Conservation (phyloP, 371 early-diverging fungal species). For the Mucor irregularis region DNA sequence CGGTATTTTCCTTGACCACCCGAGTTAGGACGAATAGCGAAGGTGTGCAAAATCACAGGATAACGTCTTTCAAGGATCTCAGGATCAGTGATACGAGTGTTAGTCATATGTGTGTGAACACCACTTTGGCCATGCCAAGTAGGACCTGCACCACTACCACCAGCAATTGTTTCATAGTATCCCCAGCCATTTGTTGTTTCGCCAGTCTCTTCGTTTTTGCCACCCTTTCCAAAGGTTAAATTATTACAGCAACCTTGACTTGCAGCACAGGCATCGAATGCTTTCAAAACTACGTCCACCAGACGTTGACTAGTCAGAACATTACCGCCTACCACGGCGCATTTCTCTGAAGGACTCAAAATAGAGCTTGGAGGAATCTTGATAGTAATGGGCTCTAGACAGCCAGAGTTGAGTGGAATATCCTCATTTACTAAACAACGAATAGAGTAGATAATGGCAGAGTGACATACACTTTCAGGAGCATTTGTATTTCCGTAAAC, state of each 20-base stretch:
- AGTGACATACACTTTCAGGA: constrained; percentile 69
- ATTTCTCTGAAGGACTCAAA: constrained; percentile 76
- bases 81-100: constrained; percentile 95
- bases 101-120: constrained; percentile 91
- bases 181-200: constrained; percentile 78
- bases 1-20: constrained; percentile 81
- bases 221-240: constrained; percentile 88
- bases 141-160: constrained; percentile 86
- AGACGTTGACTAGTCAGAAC: constrained; percentile 93
- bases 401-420: constrained; percentile 96
- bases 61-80: constrained; percentile 95
- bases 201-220: constrained; percentile 53
- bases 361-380: constrained; percentile 77
- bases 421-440: constrained; percentile 86
- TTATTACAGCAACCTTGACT: constrained; percentile 97
- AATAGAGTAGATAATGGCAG: constrained; percentile 94
- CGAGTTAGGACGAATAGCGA: constrained; percentile 75
- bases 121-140: constrained; percentile 86
- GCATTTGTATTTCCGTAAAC: constrained; percentile 78
- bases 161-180: constrained; percentile 95
- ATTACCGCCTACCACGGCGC: constrained; percentile 97
- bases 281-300: constrained; percentile 89
- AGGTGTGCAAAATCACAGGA: constrained; percentile 88
- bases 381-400: constrained; percentile 82
- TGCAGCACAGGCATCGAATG: constrained; percentile 91